Evolutionary conservation across 176 grass and related monocot genomes (phyloP), one percentile per base, ranked within the genome.

Genomic region (Hyparrhenia diplandra): DNA sequence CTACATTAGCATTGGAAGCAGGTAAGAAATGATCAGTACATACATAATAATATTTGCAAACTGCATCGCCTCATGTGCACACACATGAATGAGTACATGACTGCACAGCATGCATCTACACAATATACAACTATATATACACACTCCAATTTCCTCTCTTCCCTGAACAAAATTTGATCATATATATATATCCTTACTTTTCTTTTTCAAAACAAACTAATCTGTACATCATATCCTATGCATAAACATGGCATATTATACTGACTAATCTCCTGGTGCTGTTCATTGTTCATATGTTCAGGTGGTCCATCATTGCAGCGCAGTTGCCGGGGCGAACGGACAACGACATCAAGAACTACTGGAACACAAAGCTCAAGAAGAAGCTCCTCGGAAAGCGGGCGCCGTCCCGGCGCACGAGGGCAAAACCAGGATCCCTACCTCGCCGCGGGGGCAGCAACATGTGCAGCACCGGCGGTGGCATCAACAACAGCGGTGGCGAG

Each of bases 301-400:
- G 95, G 88, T 98, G 95, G 95, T 98, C 95, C 41, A 98, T 98
- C 68, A 98, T 98, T 23, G 95, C 95, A 71, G 95, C 95, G 17
- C 95, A 98, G 80, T 45, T 98, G 81, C 95, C 90, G 1, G 95
- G 96, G 37, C 86, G 96, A 69, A 98, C 96, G 13, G 96, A 98
- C 62, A 98, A 98, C 67, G 96, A 98, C 82, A 98, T 98, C 84
- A 98, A 98, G 85, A 98, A 98, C 80, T 95, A 98, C 71, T 98
- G 96, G 96, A 98, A 98, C 92, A 98, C 96, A 64, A 85, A 79
- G 88, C 87, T 98, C 31, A 99, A 95, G 96, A 99, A 99, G 87
- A 99, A 99, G 79, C 85, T 99, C 52, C 83, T 99, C 3, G 96
- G 92, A 25, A 98, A 94, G 74, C 86, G 84, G 37, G 73, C 82